Conservation (phyloP, 2,329 filamentous ascomycete species). For the Aspergillus amoenus region DNA sequence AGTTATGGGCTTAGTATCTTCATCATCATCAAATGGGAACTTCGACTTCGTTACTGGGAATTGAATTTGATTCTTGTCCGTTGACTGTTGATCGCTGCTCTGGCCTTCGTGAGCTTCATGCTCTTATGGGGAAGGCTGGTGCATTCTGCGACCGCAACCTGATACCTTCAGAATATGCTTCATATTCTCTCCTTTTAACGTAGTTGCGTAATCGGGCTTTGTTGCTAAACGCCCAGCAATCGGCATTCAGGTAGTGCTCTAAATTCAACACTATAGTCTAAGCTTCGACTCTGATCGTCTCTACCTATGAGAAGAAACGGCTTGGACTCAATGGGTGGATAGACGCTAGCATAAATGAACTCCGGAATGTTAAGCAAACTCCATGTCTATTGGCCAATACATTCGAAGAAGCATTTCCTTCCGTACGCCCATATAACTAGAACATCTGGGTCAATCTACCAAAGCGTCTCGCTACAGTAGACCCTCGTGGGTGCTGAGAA, state of each 20-base stretch:
- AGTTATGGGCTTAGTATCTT: conserved; percentile 15
- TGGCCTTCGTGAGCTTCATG: not conserved
- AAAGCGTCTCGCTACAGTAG: no score
- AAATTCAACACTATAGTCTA: not conserved
- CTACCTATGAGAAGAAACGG: not conserved
- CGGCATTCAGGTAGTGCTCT: not conserved
- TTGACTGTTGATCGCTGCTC: not conserved
- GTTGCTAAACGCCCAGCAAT: not conserved
- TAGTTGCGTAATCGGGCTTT: not conserved
- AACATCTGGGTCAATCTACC: not conserved
- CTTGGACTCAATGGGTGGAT: no score
- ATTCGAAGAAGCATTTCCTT: not conserved
- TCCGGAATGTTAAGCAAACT: no score
- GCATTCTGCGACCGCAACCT: not conserved
- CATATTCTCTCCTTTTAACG: not conserved
- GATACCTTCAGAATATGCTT: not conserved
- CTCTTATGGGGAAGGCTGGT: not conserved
- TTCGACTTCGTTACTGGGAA: conserved; percentile 13
- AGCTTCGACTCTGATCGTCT: not conserved
- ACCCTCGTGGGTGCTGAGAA: not conserved
- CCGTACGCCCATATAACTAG: not conserved
- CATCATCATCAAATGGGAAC: conserved; percentile 18
- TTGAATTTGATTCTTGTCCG: not conserved
- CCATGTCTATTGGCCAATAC: no score
- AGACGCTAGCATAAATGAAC: no score